A percentile compares a stretch with the other conserved stretches of the same genome.
phyloP scores from a whole-genome alignment of 306 rosid species.

The Pterocarpus macrocarpus region DNA sequence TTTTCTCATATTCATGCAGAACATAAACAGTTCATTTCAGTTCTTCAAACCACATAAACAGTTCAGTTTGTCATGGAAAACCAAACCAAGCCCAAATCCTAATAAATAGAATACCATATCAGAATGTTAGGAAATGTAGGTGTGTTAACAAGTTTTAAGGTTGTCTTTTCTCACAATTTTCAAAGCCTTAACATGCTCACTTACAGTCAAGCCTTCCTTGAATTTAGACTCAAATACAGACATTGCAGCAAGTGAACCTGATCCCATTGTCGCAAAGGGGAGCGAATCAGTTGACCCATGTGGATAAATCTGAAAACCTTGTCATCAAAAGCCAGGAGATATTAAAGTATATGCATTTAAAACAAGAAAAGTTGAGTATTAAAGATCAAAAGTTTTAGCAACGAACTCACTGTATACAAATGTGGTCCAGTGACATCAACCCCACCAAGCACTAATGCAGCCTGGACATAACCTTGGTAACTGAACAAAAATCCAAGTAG shows the following conservation, averaged over 20 bases:
- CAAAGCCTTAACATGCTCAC: conserved; percentile 39
- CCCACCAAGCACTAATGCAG: conserved; percentile 98
- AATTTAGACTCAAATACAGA: conserved; percentile 63
- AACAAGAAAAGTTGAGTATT: conserved; percentile 14
- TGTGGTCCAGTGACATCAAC: conserved; percentile 96
- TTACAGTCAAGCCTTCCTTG: conserved; percentile 71
- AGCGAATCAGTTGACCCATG: conserved; percentile 86
- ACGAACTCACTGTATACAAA: conserved; percentile 83
- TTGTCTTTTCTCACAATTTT: conserved; percentile 7
- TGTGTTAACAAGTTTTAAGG: conserved; percentile 5
- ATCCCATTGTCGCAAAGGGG: conserved; percentile 66
- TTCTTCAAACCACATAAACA: background rate
- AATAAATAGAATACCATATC: background rate
- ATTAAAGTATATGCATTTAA: conserved; percentile 30
- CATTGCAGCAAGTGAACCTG: conserved; percentile 66
- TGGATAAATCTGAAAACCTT: conserved; percentile 73
- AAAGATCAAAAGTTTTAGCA: conserved; percentile 20
- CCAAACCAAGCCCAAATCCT: background rate
- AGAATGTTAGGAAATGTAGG: conserved; percentile 5
- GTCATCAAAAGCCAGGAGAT: conserved; percentile 42
- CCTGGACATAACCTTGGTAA: conserved; percentile 84
- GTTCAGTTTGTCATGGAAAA: background rate
- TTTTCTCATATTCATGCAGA: background rate
- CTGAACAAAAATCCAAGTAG: conserved; percentile 54
- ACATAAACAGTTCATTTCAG: background rate